Conservation (phyloP, 306 rosid species). For the Gastrolobium bilobum region DNA sequence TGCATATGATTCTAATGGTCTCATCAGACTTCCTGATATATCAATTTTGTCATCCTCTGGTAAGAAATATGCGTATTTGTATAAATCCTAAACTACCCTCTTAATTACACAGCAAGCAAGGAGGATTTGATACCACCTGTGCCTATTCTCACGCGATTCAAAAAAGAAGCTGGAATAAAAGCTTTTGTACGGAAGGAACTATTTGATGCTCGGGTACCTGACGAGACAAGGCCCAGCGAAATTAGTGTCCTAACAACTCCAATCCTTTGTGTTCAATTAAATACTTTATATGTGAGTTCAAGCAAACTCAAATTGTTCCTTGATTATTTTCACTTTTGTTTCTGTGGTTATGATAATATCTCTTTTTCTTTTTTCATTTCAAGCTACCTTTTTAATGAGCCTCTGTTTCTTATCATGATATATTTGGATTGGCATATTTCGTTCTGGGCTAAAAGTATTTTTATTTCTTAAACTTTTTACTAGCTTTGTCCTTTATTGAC, state of each 20-base stretch:
- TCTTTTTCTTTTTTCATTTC: conserved; percentile 2
- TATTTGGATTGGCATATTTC: neutral
- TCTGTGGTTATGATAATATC: neutral
- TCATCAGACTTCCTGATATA: conserved; percentile 13
- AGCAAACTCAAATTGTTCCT: conserved; percentile 36
- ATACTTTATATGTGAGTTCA: conserved; percentile 90
- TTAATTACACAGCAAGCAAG: conserved; percentile 78
- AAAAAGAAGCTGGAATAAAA: conserved; percentile 91
- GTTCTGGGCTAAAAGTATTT: conserved; percentile 13
- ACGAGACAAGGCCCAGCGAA: conserved; percentile 79
- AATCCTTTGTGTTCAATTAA: conserved; percentile 90
- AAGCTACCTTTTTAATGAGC: neutral
- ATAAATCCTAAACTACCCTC: conserved; percentile 43
- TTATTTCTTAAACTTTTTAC: conserved; percentile 32
- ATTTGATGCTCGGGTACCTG: conserved; percentile 86
- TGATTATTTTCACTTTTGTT: conserved; percentile 28
- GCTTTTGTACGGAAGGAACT: conserved; percentile 98
- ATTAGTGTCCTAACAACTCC: conserved; percentile 80
- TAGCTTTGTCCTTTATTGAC: conserved; percentile 15
- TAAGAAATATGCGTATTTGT: conserved; percentile 43
- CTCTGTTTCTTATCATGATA: neutral
- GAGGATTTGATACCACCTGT: conserved; percentile 92
- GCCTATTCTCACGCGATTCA: conserved; percentile 93
- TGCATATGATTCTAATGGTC: conserved; percentile 19
- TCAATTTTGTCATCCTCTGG: conserved; percentile 13